phyloP scores from a whole-genome alignment of 2,329 filamentous ascomycete species.

The Penicillium oxalicum region DNA sequence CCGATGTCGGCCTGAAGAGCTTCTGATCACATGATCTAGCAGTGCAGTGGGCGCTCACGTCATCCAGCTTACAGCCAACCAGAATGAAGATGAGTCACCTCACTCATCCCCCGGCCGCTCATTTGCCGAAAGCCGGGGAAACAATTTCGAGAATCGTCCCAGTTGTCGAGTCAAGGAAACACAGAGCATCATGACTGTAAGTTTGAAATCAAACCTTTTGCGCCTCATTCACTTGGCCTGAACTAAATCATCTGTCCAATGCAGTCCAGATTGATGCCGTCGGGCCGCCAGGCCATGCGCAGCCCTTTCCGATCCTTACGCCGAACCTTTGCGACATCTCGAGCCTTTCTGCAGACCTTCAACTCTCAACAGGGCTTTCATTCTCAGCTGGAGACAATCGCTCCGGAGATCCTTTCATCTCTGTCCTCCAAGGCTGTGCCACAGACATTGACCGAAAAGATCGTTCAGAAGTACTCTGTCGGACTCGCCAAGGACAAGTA shows the following conservation, averaged over 20 bases:
- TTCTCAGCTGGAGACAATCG: slow-evolving; percentile 54
- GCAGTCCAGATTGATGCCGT: slow-evolving; percentile 16
- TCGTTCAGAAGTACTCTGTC: slow-evolving; percentile 76
- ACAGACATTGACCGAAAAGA: slow-evolving; percentile 88
- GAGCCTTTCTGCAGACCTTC: slow-evolving; percentile 26
- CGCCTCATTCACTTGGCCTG: not conserved
- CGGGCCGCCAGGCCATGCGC: slow-evolving; percentile 19
- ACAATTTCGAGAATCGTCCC: slow-evolving; percentile 5
- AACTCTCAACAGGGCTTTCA: slow-evolving; percentile 50
- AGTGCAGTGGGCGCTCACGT: too few relatives aligned
- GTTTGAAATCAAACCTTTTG: not conserved
- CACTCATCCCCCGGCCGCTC: slow-evolving; percentile 8
- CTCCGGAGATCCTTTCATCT: slow-evolving; percentile 70
- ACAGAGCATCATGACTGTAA: slow-evolving; percentile 14
- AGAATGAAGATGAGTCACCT: slow-evolving; percentile 12
- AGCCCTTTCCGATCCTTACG: slow-evolving; percentile 20
- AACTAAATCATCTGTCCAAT: slow-evolving; percentile 1
- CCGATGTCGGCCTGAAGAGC: too few relatives aligned
- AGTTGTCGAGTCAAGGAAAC: not conserved
- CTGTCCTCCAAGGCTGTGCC: slow-evolving; percentile 49
- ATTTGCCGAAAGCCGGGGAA: slow-evolving; percentile 12
- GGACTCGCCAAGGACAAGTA: slow-evolving; percentile 68
- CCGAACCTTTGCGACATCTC: slow-evolving; percentile 28
- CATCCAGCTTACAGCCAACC: slow-evolving; percentile 3
- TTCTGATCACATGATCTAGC: too few relatives aligned